Conservation (phyloP, 2,329 filamentous ascomycete genomes). For the Lecanicillium sp. region DNA sequence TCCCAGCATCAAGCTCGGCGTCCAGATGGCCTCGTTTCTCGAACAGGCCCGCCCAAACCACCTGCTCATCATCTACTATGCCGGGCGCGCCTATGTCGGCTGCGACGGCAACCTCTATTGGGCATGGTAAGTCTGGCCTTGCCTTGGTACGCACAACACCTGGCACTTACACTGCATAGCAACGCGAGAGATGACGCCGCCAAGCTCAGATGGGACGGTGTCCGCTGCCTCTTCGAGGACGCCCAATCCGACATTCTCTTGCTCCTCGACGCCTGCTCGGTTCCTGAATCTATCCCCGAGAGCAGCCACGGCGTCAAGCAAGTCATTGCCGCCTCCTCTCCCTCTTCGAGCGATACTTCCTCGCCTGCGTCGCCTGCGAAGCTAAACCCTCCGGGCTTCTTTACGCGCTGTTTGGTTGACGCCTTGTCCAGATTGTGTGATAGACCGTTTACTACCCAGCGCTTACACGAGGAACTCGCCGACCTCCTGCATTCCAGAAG, state of each 20-base stretch:
- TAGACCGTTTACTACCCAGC: conserved; percentile 48
- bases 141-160: background rate
- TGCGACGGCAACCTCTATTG: conserved; percentile 56
- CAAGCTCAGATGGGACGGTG: conserved; percentile 56
- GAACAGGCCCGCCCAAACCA: conserved; percentile 51
- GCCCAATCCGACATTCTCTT: conserved; percentile 55
- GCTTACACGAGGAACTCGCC: conserved; percentile 49
- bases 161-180: conserved; percentile 27
- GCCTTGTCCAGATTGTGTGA: conserved; percentile 46
- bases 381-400: conserved; percentile 44
- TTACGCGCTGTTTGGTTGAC: conserved; percentile 50
- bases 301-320: conserved; percentile 50
- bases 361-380: conserved; percentile 34
- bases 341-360: conserved; percentile 24
- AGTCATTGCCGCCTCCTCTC: conserved; percentile 51
- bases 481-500: conserved; percentile 30
- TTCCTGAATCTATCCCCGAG: conserved; percentile 38
- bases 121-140: conserved; percentile 45
- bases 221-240: conserved; percentile 55
- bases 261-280: conserved; percentile 53
- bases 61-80: conserved; percentile 58
- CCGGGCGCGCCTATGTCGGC: conserved; percentile 52
- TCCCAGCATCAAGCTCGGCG: conserved; percentile 53
- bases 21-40: conserved; percentile 52
- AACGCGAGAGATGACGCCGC: conserved; percentile 50